Base-by-base conservation (phyloP, 345 rosid genomes). In the Excoecaria agallocha region DNA sequence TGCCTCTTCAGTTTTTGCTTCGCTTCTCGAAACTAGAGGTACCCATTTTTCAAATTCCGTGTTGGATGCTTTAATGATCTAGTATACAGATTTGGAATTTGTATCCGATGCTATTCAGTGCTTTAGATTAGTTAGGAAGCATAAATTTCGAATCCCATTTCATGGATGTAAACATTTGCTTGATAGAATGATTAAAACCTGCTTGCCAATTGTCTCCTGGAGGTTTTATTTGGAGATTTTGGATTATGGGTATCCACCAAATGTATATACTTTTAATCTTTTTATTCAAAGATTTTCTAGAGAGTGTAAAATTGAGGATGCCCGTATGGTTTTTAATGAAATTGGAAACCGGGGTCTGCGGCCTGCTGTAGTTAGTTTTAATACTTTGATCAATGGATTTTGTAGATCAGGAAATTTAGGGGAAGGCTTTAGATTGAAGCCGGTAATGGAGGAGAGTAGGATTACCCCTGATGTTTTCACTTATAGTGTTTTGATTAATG, bases 341-440 rank as follows among this genome's bases (percentile, higher is more conserved):
- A 88, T 93, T 20, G 57, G 81, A 9, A 85, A 78, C 52, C 56
- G 90, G 46, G 66, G 83, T 70, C 72, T 93, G 81, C 75, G 68
- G 38, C 89, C 88, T 22, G 77, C 88, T 0, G 88, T 82, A 12
- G 94, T 93, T 73, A 93, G 94, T 84, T 93, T 84, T 77, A 93
- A 93, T 80, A 93, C 92, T 71, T 86, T 93, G 91, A 91, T 91
- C 45, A 88, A 86, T 73, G 93, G 94, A 3, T 86, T 84, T 64
- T 91, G 97, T 74, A 93, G 88, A 46, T 76, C 73, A 0, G 90
- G 93, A 49, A 74, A 86, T 66, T 76, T 85, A 37, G 90, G 80
- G 30, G 90, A 89, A 78, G 89, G 87, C 60, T 88, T 90, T 68
- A 74, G 86, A 77, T 79, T 90, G 75, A 91, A 87, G 80, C 41